These are phyloP conservation scores for Calycina marina DNA, from an alignment of 2,329 filamentous ascomycete species.

Conservation along the genomic window DNA sequence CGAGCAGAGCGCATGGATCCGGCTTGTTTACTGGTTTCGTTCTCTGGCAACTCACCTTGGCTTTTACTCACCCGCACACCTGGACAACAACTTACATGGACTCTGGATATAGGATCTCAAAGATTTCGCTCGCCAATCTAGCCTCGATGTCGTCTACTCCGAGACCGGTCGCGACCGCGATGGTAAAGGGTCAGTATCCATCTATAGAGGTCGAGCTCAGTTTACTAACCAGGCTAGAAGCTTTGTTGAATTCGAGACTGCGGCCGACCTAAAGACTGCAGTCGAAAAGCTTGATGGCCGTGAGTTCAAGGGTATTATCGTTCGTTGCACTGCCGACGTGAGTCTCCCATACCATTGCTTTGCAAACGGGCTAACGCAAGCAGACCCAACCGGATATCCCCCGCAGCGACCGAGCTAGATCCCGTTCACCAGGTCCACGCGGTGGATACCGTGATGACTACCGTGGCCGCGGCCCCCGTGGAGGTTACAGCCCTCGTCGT, in stretches of 20 bases:
- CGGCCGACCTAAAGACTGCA: conserved; percentile 73
- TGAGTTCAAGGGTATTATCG: conserved; percentile 82
- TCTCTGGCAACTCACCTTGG: conserved; percentile 19
- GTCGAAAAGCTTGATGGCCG: conserved; percentile 88
- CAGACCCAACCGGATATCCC: conserved; percentile 70
- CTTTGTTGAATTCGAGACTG: conserved; percentile 96
- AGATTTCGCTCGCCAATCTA: conserved; percentile 96
- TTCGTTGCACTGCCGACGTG: conserved; percentile 82
- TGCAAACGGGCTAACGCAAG: conserved; percentile 14
- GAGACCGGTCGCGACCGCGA: conserved; percentile 88
- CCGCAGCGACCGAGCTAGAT: conserved; percentile 52
- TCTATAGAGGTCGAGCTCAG: not conserved
- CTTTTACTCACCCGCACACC: conserved; percentile 19
- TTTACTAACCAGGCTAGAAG: conserved; percentile 31
- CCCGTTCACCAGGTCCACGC: conserved; percentile 59
- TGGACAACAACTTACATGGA: conserved; percentile 60
- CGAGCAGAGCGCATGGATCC: too few species aligned
- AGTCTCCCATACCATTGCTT: conserved; percentile 24
- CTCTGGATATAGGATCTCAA: conserved; percentile 89
- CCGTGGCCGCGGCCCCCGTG: conserved; percentile 65
- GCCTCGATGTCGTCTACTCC: conserved; percentile 94
- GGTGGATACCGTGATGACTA: conserved; percentile 67
- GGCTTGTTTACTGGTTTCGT: too few species aligned
- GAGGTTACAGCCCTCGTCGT: conserved; percentile 74
- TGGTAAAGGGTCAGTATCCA: conserved; percentile 64